phyloP scores from a whole-genome alignment of 139 green algal genomes.

The Closterium sp. region DNA sequence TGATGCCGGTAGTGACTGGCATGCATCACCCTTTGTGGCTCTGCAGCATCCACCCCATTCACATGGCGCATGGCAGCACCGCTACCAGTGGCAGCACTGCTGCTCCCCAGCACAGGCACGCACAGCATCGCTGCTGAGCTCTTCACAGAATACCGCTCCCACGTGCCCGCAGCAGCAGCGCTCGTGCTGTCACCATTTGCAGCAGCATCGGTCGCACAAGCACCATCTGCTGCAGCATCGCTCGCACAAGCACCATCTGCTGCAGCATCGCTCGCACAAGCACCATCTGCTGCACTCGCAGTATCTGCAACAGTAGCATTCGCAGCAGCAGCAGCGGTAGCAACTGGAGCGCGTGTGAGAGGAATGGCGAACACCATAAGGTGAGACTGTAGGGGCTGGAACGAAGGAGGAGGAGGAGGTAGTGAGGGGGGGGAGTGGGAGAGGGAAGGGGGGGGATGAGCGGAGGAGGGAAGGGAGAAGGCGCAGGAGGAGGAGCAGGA shows the following conservation, averaged over 20 bases:
- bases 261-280: neutral
- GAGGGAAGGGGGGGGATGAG: neutral
- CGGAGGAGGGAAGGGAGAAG: neutral
- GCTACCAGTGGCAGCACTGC: neutral
- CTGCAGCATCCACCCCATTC: neutral
- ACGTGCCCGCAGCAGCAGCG: neutral
- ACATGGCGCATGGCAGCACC: neutral
- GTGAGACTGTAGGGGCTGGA: neutral
- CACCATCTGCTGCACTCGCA: no score
- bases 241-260: neutral
- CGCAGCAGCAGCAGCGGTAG: neutral
- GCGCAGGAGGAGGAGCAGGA: neutral
- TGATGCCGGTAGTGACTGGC: neutral
- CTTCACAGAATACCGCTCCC: neutral
- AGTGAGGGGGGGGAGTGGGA: neutral
- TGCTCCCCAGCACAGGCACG: neutral
- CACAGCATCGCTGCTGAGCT: neutral
- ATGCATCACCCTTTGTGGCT: no score
- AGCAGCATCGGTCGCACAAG: no score
- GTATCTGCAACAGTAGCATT: neutral
- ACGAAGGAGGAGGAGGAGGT: neutral
- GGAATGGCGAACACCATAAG: neutral
- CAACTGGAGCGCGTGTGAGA: neutral
- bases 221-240: no score
- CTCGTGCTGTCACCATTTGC: neutral